Evolutionary conservation across 371 early-diverging fungal genomes (phyloP).

Genomic region (Lichtheimia ramosa): DNA sequence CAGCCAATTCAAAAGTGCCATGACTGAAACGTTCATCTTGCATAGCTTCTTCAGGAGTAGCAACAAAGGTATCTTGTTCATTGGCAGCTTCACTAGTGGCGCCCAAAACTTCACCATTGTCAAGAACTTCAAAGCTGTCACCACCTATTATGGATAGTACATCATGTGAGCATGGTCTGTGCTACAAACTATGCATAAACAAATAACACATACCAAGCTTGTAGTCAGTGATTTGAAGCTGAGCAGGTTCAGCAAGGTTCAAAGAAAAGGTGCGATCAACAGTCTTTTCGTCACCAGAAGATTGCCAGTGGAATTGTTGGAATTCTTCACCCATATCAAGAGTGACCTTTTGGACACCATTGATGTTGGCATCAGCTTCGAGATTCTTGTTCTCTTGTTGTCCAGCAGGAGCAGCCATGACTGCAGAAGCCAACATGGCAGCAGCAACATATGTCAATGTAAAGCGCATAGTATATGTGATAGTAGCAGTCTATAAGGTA

Average conservation of each 20-base stretch:
- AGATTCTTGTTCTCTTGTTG: background rate
- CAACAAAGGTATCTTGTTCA: slow-evolving; percentile 14
- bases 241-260: slow-evolving; percentile 23
- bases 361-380: background rate
- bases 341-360: slow-evolving; percentile 7
- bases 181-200: background rate
- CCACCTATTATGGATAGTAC: slow-evolving; percentile 8
- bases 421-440: slow-evolving; percentile 27
- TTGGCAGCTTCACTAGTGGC: slow-evolving; percentile 18
- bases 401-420: slow-evolving; percentile 16
- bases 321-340: slow-evolving; percentile 17
- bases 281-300: slow-evolving; percentile 5
- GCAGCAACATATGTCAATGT: slow-evolving; percentile 31
- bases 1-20: slow-evolving; percentile 15
- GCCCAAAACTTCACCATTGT: slow-evolving; percentile 25
- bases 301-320: slow-evolving; percentile 26
- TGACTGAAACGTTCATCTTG: slow-evolving; percentile 27
- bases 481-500: background rate
- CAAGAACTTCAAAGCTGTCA: slow-evolving; percentile 27
- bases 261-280: slow-evolving; percentile 28
- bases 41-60: slow-evolving; percentile 24
- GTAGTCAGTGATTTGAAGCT: slow-evolving; percentile 31
- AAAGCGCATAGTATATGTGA: slow-evolving; percentile 26
- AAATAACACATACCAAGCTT: slow-evolving; percentile 17
- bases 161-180: background rate